Base-by-base conservation (phyloP, 495 filamentous ascomycete genomes). In the Stereocaulon alpinum region DNA sequence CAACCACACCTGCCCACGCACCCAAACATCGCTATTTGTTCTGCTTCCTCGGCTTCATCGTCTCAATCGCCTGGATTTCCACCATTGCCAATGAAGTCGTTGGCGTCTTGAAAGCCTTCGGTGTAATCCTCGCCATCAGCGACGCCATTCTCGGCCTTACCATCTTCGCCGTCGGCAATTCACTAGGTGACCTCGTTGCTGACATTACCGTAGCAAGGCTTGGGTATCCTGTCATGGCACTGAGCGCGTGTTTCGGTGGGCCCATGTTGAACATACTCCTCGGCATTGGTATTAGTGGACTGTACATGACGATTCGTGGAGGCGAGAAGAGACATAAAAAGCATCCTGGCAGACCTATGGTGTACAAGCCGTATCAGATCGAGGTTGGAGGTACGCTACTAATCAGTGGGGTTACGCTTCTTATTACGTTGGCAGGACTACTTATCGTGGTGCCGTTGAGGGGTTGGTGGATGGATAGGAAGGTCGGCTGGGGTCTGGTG, bases 221-320 rank as follows among this genome's bases (percentile, higher is more conserved):
- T 0, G 93, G 94, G 1, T 96, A 91, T 71, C 94, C 94, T 0
- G 91, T 97, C 44, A 99, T 99, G 94, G 94, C 94, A 9, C 77
- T 99, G 63, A 74, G 72, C 58, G 94, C 94, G 30, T 99, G 94
- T 67, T 97, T 97, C 66, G 94, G 94, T 17, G 94, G 94, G 0
- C 94, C 94, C 0, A 89, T 99, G 89, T 79, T 99, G 27, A 99
- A 99, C 66, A 99, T 99, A 56, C 74, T 99, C 0, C 82, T 99
- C 14, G 94, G 94, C 0, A 90, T 99, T 49, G 94, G 94, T 3
- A 71, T 96, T 10, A 85, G 86, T 22, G 94, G 94, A 1, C 74
- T 89, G 37, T 95, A 89, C 65, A 93, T 96, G 79, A 88, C 84
- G 5, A 59, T 64, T 3, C 32, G 55, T 15, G 76, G 77, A 15